These are phyloP conservation scores for Dactylis glomerata DNA, from an alignment of 176 grass and related monocot species.

Conservation along the genomic window DNA sequence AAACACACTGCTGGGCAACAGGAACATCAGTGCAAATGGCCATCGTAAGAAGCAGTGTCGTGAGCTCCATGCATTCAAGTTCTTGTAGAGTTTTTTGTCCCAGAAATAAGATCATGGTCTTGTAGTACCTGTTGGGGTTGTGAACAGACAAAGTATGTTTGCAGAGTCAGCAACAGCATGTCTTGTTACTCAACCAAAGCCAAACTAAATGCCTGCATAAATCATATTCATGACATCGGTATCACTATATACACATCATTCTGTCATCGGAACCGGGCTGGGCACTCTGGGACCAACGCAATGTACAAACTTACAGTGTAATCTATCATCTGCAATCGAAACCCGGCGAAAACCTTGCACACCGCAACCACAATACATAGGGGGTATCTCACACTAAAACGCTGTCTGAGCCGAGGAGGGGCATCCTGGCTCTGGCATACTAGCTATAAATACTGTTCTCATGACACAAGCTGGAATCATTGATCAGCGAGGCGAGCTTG, in stretches of 20 bases:
- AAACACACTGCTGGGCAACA: slow-evolving; percentile 13
- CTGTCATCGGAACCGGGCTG: slow-evolving; percentile 22
- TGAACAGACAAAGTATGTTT: neutral
- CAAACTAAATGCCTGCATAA: slow-evolving; percentile 41
- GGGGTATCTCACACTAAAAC: slow-evolving; percentile 12
- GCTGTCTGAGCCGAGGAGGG: slow-evolving; percentile 3
- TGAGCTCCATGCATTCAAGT: neutral
- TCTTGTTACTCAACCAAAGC: neutral
- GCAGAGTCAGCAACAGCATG: neutral
- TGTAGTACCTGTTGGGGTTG: neutral
- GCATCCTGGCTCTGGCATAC: slow-evolving; percentile 12
- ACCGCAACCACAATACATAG: slow-evolving; percentile 40
- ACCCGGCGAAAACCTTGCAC: slow-evolving; percentile 6
- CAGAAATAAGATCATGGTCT: neutral
- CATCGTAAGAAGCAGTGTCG: neutral
- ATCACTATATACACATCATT: slow-evolving; percentile 48
- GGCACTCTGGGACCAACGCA: slow-evolving; percentile 23
- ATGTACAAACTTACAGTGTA: slow-evolving; percentile 66
- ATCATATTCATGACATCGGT: slow-evolving; percentile 20
- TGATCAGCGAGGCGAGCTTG: neutral
- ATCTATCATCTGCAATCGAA: slow-evolving; percentile 49
- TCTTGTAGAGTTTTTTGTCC: neutral
- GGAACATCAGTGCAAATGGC: neutral
- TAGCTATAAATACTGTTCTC: slow-evolving; percentile 23
- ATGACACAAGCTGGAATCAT: neutral